These are phyloP conservation scores for Ganoderma lucidum DNA, from an alignment of 1,284 basidiomycete species.

Conservation along the genomic window DNA sequence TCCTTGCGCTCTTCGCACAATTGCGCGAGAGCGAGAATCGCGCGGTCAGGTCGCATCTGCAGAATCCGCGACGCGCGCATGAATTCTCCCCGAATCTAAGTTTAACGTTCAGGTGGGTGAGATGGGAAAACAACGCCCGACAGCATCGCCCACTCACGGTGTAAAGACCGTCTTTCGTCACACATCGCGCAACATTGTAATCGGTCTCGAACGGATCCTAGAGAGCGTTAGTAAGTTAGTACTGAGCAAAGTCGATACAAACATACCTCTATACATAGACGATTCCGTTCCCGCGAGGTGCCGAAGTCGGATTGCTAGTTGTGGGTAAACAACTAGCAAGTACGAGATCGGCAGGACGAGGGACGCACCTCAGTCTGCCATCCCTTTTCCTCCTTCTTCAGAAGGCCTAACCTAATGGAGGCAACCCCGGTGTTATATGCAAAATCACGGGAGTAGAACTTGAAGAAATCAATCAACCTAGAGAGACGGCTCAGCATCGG, in stretches of 20 bases:
- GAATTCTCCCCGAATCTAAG: conserved; percentile 97
- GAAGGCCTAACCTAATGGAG: conserved; percentile 88
- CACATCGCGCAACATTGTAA: conserved; percentile 96
- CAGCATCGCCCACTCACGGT: conserved; percentile 61
- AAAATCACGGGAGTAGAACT: conserved; percentile 95
- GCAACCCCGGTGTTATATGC: conserved; percentile 91
- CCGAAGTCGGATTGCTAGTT: conserved; percentile 57
- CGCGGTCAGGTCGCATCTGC: conserved; percentile 80
- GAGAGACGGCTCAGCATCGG: conserved; percentile 1
- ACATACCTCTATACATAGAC: conserved; percentile 91
- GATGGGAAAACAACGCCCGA: not conserved
- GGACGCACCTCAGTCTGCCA: conserved; percentile 90
- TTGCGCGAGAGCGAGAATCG: conserved; percentile 81
- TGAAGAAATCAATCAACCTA: conserved; percentile 97
- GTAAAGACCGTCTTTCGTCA: conserved; percentile 96
- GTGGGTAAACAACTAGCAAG: not conserved
- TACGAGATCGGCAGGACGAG: not conserved
- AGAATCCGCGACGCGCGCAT: conserved; percentile 94
- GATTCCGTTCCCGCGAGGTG: conserved; percentile 87
- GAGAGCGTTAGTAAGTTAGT: conserved; percentile 26
- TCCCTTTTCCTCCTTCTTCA: conserved; percentile 92
- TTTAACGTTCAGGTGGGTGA: not conserved
- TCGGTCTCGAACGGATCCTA: conserved; percentile 96
- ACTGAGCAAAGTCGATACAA: not conserved
- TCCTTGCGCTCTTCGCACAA: conserved; percentile 83